These are phyloP conservation scores for Oryza punctata DNA, from an alignment of 176 grass and related monocot species.

Conservation along the genomic window DNA sequence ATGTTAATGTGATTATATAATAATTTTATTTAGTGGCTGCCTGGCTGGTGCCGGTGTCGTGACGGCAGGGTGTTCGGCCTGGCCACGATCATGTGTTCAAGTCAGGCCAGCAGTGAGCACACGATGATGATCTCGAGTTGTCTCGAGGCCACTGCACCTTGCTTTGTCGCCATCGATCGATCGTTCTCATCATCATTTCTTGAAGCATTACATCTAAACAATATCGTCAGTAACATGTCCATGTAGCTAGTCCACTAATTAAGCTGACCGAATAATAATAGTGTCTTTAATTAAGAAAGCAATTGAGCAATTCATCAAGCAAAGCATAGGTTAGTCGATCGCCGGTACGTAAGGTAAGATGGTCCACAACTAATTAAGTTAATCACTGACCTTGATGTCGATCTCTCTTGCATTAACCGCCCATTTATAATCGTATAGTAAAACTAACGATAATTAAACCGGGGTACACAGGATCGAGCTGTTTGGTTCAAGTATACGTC, in stretches of 20 bases:
- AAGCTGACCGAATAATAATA: not conserved
- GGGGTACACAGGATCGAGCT: conserved; percentile 9
- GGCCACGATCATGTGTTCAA: not conserved
- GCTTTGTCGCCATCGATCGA: conserved; percentile 23
- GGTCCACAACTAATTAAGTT: not conserved
- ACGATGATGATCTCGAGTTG: not conserved
- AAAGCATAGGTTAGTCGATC: not conserved
- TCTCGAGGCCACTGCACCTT: not conserved
- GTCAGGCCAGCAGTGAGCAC: not conserved
- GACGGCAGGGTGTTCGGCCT: conserved; percentile 26
- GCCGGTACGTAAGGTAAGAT: not conserved
- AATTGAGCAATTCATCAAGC: not conserved
- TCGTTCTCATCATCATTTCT: not conserved
- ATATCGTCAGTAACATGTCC: not conserved
- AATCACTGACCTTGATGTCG: not conserved
- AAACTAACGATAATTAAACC: not conserved
- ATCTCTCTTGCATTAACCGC: not conserved
- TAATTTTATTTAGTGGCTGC: not conserved
- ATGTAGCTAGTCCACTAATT: not conserved
- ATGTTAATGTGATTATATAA: not conserved
- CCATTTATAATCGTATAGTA: not conserved
- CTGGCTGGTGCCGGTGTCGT: conserved; percentile 25
- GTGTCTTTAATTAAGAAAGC: too few relatives aligned
- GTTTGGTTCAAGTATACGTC: conserved; percentile 32
- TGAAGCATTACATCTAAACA: not conserved